Evolutionary conservation across 805 yeast species (phyloP).

Genomic region (Ogataea methylovora): DNA sequence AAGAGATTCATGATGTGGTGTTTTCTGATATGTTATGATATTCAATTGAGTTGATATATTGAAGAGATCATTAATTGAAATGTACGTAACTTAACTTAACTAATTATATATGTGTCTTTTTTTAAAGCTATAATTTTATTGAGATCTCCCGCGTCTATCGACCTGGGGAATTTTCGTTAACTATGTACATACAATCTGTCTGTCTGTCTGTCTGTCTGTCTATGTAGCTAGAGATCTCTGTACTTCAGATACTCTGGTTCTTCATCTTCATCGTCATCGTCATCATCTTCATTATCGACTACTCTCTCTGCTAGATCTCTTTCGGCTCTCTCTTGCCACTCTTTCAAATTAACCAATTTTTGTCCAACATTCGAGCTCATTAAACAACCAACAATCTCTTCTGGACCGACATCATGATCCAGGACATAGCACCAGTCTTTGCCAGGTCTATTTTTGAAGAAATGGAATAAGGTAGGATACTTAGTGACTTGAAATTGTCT

Average conservation of each 20-base stretch:
- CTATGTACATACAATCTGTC: too few species aligned
- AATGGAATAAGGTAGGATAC: constrained; percentile 25
- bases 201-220: too few species aligned
- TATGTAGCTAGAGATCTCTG: constrained; percentile 15
- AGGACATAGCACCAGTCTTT: constrained; percentile 7
- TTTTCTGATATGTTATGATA: not conserved
- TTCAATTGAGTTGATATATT: too few species aligned
- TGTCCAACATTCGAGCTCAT: constrained; percentile 24
- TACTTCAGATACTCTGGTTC: constrained; percentile 11
- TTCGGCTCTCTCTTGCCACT: constrained; percentile 20
- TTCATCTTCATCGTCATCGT: constrained; percentile 14
- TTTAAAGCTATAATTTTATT: too few species aligned
- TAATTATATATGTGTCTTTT: too few species aligned
- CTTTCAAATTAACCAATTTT: constrained; percentile 17
- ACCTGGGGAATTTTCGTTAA: too few species aligned
- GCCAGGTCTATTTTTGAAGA: constrained; percentile 10
- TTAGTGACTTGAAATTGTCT: constrained; percentile 18
- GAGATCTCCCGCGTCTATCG: too few species aligned
- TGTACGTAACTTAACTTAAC: too few species aligned
- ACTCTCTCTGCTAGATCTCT: constrained; percentile 9
- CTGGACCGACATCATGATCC: constrained; percentile 17
- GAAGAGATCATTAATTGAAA: too few species aligned
- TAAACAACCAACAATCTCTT: constrained; percentile 19
- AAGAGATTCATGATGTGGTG: constrained; percentile 32
- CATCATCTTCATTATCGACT: constrained; percentile 14